Evolutionary conservation across 2,329 filamentous ascomycete genomes (phyloP), one percentile per base, ranked within the genome.

Genomic region (Colletotrichum echinochloae): DNA sequence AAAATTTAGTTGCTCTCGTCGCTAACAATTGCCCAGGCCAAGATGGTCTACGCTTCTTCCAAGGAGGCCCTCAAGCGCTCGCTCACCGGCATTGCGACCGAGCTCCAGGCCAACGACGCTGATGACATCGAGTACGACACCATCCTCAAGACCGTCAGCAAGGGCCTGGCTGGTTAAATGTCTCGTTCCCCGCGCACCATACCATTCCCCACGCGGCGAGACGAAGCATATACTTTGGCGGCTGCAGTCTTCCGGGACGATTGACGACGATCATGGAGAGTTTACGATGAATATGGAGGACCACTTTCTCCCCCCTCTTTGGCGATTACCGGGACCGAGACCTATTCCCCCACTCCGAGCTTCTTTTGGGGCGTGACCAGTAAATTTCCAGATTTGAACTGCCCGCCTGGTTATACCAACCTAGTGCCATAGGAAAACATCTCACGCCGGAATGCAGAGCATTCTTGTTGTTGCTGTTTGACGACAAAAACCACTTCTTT

Each of bases 1-100:
- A 8, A 8, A 39, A 7, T 49, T 66, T 33, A 56, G 41, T 59
- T 59, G 28, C 39, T 30, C 30, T 52, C 48, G 59, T 37, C 39
- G 55, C 56, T 71, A 57, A 72, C 37, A 74, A 56, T 26, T 37
- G 23, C n/a, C 41, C 75, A 94, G 93, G 88, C 91, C 83, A 94
- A 94, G 88, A 96, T 96, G 93, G 88, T 94, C 82, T 96, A 95
- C 87, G 92, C 93, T 77, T 93, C 93, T 62, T 96, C 93, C 83
- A 96, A 95, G 86, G 92, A 95, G 78, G 91, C 92, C 71, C 88
- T 96, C 76, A 95, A 94, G 89, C 91, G 91, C 82, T 83, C 92
- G 60, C 88, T 96, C 74, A 92, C 89, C 79, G 93, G 92, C 74
- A 84, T 95, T 76, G 91, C 91, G 72, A 84, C 86, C 77, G 93